Conservation (phyloP, 2,329 filamentous ascomycete genomes). For the Aspergillus carbonarius region DNA sequence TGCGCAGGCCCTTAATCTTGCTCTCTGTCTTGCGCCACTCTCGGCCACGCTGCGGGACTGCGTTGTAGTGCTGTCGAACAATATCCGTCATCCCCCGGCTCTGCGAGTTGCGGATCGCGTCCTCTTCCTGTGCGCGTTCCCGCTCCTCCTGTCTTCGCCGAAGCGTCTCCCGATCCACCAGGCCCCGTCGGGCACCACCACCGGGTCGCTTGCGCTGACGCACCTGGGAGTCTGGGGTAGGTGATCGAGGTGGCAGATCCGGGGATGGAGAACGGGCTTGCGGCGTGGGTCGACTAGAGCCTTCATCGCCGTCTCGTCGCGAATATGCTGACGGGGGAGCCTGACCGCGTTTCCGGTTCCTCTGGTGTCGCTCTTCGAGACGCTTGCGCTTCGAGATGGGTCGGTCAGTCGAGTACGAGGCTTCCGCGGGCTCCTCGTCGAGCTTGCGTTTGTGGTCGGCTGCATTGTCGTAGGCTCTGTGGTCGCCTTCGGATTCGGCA, state of each 20-base stretch:
- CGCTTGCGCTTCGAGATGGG: constrained; percentile 39
- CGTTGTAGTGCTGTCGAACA: constrained; percentile 92
- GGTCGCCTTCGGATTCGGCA: constrained; percentile 1
- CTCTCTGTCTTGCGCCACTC: constrained; percentile 95
- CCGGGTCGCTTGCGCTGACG: constrained; percentile 49
- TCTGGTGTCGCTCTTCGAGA: constrained; percentile 41
- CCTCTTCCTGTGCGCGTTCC: constrained; percentile 42
- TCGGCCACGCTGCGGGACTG: constrained; percentile 85
- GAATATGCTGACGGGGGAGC: constrained; percentile 42
- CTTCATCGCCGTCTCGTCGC: constrained; percentile 36
- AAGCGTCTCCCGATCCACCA: constrained; percentile 39
- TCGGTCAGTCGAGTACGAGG: constrained; percentile 24
- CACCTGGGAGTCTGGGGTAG: constrained; percentile 38
- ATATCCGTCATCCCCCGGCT: constrained; percentile 73
- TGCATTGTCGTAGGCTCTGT: constrained; percentile 13
- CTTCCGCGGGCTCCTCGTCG: constrained; percentile 24
- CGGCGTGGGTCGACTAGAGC: constrained; percentile 25
- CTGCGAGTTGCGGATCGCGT: constrained; percentile 35
- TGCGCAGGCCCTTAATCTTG: constrained; percentile 88
- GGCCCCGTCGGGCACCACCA: constrained; percentile 44
- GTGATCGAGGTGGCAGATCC: constrained; percentile 41
- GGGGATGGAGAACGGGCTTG: constrained; percentile 43
- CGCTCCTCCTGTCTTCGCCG: constrained; percentile 46
- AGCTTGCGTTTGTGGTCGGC: constrained; percentile 31
- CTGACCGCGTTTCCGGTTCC: constrained; percentile 36